Evolutionary conservation across 2,329 filamentous ascomycete genomes (phyloP).

Genomic region (Aspergillus calidoustus): DNA sequence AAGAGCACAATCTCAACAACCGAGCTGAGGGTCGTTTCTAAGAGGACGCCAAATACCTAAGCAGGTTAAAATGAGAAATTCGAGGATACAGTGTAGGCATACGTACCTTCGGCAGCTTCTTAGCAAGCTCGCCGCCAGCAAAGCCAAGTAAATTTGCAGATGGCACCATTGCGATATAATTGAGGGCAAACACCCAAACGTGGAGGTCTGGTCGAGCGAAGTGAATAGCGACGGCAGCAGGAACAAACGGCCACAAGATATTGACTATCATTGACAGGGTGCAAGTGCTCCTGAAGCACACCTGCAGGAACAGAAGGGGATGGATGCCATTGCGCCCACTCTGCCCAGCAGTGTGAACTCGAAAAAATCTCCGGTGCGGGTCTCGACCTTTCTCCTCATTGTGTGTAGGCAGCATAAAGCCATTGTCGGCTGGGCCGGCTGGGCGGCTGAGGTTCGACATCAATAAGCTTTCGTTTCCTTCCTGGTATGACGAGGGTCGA

Average conservation of each 20-base stretch:
- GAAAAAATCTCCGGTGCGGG: conserved; percentile 34
- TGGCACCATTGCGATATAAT: conserved; percentile 78
- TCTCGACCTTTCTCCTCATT: conserved; percentile 25
- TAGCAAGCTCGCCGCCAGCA: conserved; percentile 71
- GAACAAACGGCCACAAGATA: conserved; percentile 75
- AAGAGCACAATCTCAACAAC: conserved; percentile 84
- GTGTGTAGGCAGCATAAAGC: conserved; percentile 34
- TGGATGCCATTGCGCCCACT: conserved; percentile 71
- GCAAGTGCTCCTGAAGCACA: conserved; percentile 68
- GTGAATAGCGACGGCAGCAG: conserved; percentile 69
- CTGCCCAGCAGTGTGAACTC: conserved; percentile 58
- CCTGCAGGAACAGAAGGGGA: conserved; percentile 65
- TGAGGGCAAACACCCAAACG: conserved; percentile 69
- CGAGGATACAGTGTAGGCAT: background rate
- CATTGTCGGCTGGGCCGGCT: conserved; percentile 20
- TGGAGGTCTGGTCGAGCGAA: conserved; percentile 61
- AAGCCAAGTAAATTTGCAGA: conserved; percentile 77
- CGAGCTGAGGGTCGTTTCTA: conserved; percentile 67
- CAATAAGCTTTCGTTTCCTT: conserved; percentile 10
- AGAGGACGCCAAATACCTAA: conserved; percentile 44
- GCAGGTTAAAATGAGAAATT: background rate
- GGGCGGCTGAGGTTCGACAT: conserved; percentile 20
- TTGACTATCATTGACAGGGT: conserved; percentile 69
- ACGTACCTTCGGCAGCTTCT: conserved; percentile 73
- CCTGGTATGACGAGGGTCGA: conserved; percentile 17